A percentile compares a stretch with the other conserved stretches of the same genome.
phyloP scores from a whole-genome alignment of 2,329 filamentous ascomycete species.

The Paraphaeosphaeria minitans region DNA sequence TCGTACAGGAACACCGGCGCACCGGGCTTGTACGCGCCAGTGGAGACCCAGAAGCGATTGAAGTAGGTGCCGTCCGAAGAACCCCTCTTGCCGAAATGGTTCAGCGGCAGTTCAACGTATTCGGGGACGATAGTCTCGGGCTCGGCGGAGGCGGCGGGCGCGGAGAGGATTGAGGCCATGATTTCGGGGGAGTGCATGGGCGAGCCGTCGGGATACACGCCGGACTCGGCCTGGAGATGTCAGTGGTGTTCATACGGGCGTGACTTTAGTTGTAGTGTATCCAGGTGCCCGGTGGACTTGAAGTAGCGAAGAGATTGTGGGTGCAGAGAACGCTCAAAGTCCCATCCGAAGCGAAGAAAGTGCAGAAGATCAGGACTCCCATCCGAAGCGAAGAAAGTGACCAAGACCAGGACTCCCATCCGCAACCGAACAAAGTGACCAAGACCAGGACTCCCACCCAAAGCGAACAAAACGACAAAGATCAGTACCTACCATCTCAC shows the following conservation, averaged over 20 bases:
- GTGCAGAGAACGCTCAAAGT: no score
- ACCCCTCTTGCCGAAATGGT: slow-evolving; percentile 41
- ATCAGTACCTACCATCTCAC: slow-evolving; percentile 15
- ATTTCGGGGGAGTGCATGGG: slow-evolving; percentile 23
- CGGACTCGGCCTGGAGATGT: slow-evolving; percentile 35
- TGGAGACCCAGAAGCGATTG: slow-evolving; percentile 47
- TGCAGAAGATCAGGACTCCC: no score
- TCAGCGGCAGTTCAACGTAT: slow-evolving; percentile 43
- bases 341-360: no score
- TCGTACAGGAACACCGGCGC: slow-evolving; percentile 48
- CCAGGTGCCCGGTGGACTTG: not conserved
- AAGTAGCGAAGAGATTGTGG: not conserved
- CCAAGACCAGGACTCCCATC: no score
- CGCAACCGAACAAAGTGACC: no score
- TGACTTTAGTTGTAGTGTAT: not conserved
- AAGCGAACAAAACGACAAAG: no score
- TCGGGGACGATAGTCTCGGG: slow-evolving; percentile 32
- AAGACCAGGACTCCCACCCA: no score
- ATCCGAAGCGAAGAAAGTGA: no score
- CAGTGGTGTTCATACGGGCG: not conserved
- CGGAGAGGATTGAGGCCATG: not conserved
- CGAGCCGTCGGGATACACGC: slow-evolving; percentile 39
- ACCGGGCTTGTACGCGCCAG: slow-evolving; percentile 41
- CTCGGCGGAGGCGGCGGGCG: slow-evolving; percentile 1
- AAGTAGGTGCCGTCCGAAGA: slow-evolving; percentile 36